Evolutionary conservation across 768 basidiomycete species (phyloP), one percentile per base, ranked within the genome.

Genomic region (Collybiopsis confluens): DNA sequence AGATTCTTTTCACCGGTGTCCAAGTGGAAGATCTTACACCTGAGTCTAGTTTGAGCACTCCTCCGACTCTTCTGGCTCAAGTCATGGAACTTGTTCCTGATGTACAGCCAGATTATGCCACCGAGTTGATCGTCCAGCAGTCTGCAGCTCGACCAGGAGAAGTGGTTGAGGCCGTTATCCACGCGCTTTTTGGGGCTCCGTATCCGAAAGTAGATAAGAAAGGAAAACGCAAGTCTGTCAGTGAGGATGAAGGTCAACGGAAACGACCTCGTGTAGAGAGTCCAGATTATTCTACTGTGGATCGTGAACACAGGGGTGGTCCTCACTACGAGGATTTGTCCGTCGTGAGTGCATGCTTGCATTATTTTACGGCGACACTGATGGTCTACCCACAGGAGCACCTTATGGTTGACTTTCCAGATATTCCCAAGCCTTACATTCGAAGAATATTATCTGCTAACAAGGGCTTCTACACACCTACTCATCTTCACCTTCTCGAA

Each of bases 51-150:
- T 3, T 40, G 4, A 0, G 54, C 36, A 20, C 35, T 41, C 13
- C 44, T n/a, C 30, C 54, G 15, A 28, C 57, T 52, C 54, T 50
- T 56, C 54, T 85, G 27, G 73, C 78, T 1, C 80, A 73, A 38
- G 73, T 89, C 27, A 70, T 86, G 35, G 86, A 90, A 59, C 85
- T 89, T 21, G 73, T 78, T 20, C 81, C 83, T 0, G 59, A 49
- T 36, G 52, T 54, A 3, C 28, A 53, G 11, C 56, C 46, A 3
- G 69, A 73, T 2, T 76, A 89, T 58, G 77, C 77, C 11, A 62
- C 73, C 21, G 56, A 64, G 1, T 78, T 88, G 28, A 62, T 88
- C 27, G 66, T 73, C 35, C 62, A 73, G 41, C 69, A 78, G 56
- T 62, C 77, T 26, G 67, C 26, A 36, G 38, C 71, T 3, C 59